These are phyloP conservation scores for Aspergillus awamori DNA, from an alignment of 2,329 filamentous ascomycete genomes.

Conservation along the genomic window DNA sequence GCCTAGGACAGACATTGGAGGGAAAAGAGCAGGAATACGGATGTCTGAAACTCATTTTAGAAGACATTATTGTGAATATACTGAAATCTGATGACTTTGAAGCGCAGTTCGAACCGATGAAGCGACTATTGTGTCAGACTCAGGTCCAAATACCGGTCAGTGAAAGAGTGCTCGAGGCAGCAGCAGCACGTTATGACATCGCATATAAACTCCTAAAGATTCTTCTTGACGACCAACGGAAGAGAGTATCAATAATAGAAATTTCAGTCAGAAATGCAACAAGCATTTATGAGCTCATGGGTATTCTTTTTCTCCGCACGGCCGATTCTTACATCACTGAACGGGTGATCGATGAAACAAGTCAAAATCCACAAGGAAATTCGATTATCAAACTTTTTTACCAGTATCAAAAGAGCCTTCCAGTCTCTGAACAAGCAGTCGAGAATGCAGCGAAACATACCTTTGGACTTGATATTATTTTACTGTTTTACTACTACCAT, in stretches of 20 bases:
- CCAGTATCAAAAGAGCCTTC: too few species aligned
- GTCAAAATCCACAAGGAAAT: too few species aligned
- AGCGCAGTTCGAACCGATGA: neutral
- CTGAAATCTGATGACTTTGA: neutral
- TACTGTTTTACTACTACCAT: neutral
- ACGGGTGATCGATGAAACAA: too few species aligned
- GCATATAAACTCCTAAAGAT: neutral
- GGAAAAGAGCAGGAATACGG: neutral
- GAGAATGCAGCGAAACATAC: too few species aligned
- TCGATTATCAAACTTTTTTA: too few species aligned
- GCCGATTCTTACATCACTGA: too few species aligned
- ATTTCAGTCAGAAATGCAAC: neutral
- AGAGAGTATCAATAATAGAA: too few species aligned
- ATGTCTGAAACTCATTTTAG: neutral
- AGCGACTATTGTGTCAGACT: neutral
- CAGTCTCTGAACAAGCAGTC: too few species aligned
- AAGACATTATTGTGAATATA: neutral
- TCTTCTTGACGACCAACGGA: neutral
- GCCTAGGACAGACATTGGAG: neutral
- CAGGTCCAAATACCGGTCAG: neutral
- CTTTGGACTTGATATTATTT: too few species aligned
- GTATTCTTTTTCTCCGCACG: neutral
- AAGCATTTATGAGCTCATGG: neutral
- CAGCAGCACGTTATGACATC: neutral
- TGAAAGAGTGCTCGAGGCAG: neutral